Conservation (phyloP, 805 yeast genomes). For the Lachancea fermentati region DNA sequence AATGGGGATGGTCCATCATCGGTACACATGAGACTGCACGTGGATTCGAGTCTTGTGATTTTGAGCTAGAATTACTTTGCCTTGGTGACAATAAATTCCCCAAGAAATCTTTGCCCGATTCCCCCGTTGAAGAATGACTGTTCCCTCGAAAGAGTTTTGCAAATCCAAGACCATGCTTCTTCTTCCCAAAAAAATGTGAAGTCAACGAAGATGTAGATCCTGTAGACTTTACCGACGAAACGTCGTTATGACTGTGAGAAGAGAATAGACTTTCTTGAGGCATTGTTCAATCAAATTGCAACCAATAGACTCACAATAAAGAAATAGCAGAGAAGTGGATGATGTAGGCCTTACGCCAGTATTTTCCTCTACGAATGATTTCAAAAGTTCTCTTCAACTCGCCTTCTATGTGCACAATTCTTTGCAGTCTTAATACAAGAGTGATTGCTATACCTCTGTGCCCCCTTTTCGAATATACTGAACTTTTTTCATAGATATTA, state of each 20-base stretch:
- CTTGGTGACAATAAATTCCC: slow-evolving; percentile 7
- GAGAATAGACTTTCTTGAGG: slow-evolving; percentile 4
- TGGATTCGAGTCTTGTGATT: slow-evolving; percentile 5
- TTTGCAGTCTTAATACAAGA: neutral
- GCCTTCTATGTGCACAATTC: neutral
- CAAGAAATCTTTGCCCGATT: slow-evolving; percentile 9
- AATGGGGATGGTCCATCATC: slow-evolving; percentile 7
- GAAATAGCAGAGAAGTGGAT: too few relatives aligned
- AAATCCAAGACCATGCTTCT: slow-evolving; percentile 6
- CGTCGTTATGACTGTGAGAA: slow-evolving; percentile 4
- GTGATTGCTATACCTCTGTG: neutral
- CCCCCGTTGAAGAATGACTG: slow-evolving; percentile 8
- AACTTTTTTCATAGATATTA: neutral
- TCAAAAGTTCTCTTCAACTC: neutral
- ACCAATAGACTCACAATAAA: neutral
- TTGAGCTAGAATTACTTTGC: slow-evolving; percentile 8
- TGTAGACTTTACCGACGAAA: slow-evolving; percentile 5
- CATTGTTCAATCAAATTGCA: neutral
- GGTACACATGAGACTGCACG: slow-evolving; percentile 3
- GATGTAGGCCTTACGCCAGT: neutral
- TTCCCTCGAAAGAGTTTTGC: slow-evolving; percentile 7
- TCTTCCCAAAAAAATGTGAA: slow-evolving; percentile 6
- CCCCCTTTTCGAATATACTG: neutral
- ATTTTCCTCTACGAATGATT: neutral
- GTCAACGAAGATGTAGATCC: slow-evolving; percentile 8